Evolutionary conservation across 2,329 filamentous ascomycete genomes (phyloP).

Genomic region (Fusarium albosuccineum): DNA sequence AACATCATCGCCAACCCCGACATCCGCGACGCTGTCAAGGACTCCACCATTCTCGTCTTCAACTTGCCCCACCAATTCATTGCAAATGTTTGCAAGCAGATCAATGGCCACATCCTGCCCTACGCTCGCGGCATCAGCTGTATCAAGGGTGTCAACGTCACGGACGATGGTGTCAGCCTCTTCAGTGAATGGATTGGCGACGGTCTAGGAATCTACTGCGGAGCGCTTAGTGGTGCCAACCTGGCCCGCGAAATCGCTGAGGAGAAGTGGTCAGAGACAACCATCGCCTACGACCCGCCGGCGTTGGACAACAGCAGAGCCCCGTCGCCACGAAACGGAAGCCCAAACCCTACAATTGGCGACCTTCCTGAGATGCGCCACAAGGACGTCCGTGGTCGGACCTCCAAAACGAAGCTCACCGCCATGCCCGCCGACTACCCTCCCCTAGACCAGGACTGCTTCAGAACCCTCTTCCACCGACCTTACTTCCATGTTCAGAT

Average conservation of each 20-base stretch:
- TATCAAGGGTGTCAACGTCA: slow-evolving; percentile 97
- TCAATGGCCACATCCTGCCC: slow-evolving; percentile 90
- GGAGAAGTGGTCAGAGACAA: slow-evolving; percentile 98
- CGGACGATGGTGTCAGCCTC: slow-evolving; percentile 84
- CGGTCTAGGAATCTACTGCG: slow-evolving; percentile 94
- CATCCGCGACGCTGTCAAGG: slow-evolving; percentile 81
- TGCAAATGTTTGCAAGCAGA: slow-evolving; percentile 82
- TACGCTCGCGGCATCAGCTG: slow-evolving; percentile 95
- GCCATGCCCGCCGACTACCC: slow-evolving; percentile 86
- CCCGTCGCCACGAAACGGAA: slow-evolving; percentile 65
- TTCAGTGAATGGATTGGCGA: slow-evolving; percentile 97
- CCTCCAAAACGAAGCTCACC: slow-evolving; percentile 77
- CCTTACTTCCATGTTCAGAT: slow-evolving; percentile 98
- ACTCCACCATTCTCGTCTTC: slow-evolving; percentile 92
- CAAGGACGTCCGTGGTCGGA: slow-evolving; percentile 76
- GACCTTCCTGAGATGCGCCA: slow-evolving; percentile 72
- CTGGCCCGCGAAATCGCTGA: slow-evolving; percentile 94
- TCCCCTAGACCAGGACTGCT: slow-evolving; percentile 84
- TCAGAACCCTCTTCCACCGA: slow-evolving; percentile 90
- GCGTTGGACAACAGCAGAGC: slow-evolving; percentile 83
- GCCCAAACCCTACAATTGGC: slow-evolving; percentile 63
- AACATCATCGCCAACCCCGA: slow-evolving; percentile 91
- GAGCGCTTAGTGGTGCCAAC: slow-evolving; percentile 94
- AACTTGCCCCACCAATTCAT: slow-evolving; percentile 98
- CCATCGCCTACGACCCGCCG: slow-evolving; percentile 94